Conservation (phyloP, 441 rosid genomes). For the Adansonia gregorii region DNA sequence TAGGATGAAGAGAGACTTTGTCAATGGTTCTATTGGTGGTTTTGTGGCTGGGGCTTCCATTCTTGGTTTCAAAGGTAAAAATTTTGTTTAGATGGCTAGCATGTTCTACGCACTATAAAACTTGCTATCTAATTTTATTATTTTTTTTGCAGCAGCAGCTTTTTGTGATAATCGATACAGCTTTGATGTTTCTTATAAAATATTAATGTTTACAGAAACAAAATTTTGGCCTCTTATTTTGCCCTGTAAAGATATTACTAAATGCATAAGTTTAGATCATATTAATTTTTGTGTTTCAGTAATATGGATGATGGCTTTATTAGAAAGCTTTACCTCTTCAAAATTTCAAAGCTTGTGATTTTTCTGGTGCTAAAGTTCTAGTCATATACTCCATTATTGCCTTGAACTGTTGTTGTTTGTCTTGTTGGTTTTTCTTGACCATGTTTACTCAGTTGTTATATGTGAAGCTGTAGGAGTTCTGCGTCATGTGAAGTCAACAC, state of each 20-base stretch:
- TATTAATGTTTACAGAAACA: background rate
- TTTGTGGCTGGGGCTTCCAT: slow-evolving; percentile 88
- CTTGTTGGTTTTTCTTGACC: background rate
- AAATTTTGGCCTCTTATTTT: background rate
- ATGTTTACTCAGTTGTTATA: background rate
- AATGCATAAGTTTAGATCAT: background rate
- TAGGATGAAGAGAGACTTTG: slow-evolving; percentile 80
- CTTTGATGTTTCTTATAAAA: background rate
- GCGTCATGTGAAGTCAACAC: background rate
- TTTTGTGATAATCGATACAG: background rate
- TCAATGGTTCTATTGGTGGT: slow-evolving; percentile 91
- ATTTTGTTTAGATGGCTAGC: background rate
- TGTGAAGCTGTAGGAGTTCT: background rate
- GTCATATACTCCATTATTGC: background rate
- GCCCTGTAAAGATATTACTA: background rate
- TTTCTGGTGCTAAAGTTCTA: background rate
- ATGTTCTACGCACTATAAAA: background rate
- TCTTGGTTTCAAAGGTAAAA: slow-evolving; percentile 73
- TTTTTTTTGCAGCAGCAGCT: background rate
- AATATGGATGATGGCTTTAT: background rate
- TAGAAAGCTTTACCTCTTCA: background rate
- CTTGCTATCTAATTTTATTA: background rate
- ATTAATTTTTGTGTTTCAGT: background rate
- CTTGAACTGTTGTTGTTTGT: background rate
- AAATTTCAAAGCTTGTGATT: slow-evolving; percentile 11